Base-by-base conservation (phyloP, 192 early-diverging fungal genomes). In the Entomortierella chlamydospora region DNA sequence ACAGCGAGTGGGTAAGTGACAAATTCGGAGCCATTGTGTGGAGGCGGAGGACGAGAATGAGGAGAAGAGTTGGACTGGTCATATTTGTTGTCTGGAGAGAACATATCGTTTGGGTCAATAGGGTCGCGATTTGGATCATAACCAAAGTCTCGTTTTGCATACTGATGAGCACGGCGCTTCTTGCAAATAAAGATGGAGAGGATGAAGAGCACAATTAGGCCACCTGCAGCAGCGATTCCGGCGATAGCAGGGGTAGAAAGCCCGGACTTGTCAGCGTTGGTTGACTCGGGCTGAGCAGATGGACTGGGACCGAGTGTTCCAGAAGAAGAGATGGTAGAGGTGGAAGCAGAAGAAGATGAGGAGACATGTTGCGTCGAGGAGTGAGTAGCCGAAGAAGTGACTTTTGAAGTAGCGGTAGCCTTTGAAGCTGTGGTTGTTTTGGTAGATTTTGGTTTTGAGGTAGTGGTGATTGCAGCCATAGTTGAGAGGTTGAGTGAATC, bases 61-160 rank as follows among this genome's bases (percentile, higher is more conserved):
- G 15, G 28, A 57, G 64, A 30, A 37, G 34, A 4, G 5, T 7
- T 37, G 4, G 34, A 4, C 34, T 7, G 10, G 10, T 37, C 10
- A 10, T 37, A 7, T 37, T 72, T 72, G 70, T 54, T 63, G 12
- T 64, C 59, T 13, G 17, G 37, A 3, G 76, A 68, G 34, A 66
- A 68, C 17, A 79, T 68, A 29, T 70, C 76, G 58, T 70, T 69
- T 4, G 76, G 76, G 25, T 79, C 59, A 54, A 79, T 79, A 18
- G 76, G 76, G 22, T 79, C 76, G 28, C 76, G 68, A 18, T 55
- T 64, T 15, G 68, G 76, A 62, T 79, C 76, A 34, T 70, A 55
- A 1, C 47, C 39, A 10, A 31, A 28, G 7, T 58, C 30, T 8
- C 62, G 61, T 28, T 64, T 61, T 1, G 67, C 61, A 28, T 79